Evolutionary conservation across 306 rosid genomes (phyloP).

Genomic region (Dicorynia guianensis): DNA sequence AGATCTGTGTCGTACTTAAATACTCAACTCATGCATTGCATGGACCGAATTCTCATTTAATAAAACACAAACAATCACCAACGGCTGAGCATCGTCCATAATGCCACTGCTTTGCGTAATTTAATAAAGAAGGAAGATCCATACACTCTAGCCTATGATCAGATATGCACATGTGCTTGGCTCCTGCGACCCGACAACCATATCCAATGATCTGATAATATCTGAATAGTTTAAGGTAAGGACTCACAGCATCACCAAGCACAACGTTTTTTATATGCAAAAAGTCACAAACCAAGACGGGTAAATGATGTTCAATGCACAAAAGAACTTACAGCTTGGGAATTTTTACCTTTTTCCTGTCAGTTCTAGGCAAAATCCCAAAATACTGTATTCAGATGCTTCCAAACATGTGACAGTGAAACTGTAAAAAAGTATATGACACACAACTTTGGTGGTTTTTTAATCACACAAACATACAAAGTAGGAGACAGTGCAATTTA

Average conservation of each 20-base stretch:
- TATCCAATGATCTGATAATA: constrained; percentile 45
- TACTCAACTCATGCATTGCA: too few relatives aligned
- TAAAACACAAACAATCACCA: neutral
- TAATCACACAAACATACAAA: constrained; percentile 45
- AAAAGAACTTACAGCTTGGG: neutral
- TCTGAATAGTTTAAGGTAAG: constrained; percentile 28
- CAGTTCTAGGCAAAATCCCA: constrained; percentile 26
- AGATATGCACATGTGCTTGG: constrained; percentile 56
- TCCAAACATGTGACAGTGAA: constrained; percentile 18
- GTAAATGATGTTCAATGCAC: neutral
- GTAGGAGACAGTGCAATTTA: constrained; percentile 48
- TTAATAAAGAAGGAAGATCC: constrained; percentile 27
- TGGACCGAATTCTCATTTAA: neutral
- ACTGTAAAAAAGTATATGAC: constrained; percentile 32
- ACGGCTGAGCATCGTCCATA: too few relatives aligned
- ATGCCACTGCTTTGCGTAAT: neutral
- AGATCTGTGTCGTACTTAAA: too few relatives aligned
- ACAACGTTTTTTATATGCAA: constrained; percentile 25
- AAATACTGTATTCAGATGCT: constrained; percentile 24
- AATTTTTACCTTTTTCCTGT: constrained; percentile 15
- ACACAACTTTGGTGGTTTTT: constrained; percentile 28
- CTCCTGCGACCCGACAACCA: constrained; percentile 60
- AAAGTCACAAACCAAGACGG: neutral
- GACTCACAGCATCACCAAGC: constrained; percentile 28
- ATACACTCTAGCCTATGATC: constrained; percentile 46